phyloP scores from a whole-genome alignment of 2,329 filamentous ascomycete species.

The Penicillium sp. region DNA sequence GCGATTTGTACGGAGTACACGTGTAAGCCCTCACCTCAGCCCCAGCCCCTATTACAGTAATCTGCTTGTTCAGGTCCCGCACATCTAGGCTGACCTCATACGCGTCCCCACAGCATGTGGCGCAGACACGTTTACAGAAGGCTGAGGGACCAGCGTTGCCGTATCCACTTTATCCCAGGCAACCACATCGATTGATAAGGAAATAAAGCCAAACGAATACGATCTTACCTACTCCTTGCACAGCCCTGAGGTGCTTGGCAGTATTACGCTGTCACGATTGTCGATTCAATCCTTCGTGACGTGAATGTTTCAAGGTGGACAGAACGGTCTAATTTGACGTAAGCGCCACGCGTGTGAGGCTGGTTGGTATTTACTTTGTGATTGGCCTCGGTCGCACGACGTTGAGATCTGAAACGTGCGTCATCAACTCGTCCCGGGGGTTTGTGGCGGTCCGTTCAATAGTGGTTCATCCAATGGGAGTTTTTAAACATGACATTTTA shows the following conservation, averaged over 20 bases:
- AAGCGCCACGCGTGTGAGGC: not conserved
- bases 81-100: constrained; percentile 1
- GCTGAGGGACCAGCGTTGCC: not conserved
- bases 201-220: not conserved
- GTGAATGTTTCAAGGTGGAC: not conserved
- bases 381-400: constrained; percentile 14
- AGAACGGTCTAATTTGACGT: not conserved
- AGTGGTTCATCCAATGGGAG: too few relatives aligned
- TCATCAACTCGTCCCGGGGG: not conserved
- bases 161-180: not conserved
- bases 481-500: not conserved
- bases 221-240: not conserved
- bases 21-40: not conserved
- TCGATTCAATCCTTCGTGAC: not conserved
- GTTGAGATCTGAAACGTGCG: constrained; percentile 12
- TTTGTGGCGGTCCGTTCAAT: not conserved
- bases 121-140: not conserved
- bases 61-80: too few relatives aligned
- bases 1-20: not conserved
- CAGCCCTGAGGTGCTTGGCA: not conserved
- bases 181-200: not conserved
- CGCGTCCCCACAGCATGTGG: not conserved
- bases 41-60: not conserved
- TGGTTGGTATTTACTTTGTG: not conserved
- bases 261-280: not conserved